Evolutionary conservation across 2,329 filamentous ascomycete species (phyloP).

Genomic region (Xylariaceae sp.): DNA sequence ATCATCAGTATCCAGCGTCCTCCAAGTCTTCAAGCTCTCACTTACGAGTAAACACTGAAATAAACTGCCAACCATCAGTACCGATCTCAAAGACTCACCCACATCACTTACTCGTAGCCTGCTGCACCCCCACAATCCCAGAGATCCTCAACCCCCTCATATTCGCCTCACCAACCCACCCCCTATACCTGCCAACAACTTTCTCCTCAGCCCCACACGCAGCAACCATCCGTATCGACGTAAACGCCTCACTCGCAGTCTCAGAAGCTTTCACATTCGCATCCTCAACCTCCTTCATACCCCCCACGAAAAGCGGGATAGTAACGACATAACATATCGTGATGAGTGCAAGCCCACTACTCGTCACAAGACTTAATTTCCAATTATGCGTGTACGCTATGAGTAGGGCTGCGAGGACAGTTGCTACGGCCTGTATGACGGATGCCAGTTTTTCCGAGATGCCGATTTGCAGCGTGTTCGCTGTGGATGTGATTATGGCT

Average conservation of each 20-base stretch:
- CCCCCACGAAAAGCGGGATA: conserved; percentile 52
- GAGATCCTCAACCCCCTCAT: conserved; percentile 27
- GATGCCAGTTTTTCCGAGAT: conserved; percentile 58
- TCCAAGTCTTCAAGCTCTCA: neutral
- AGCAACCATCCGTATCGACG: conserved; percentile 55
- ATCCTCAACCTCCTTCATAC: conserved; percentile 43
- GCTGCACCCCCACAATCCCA: conserved; percentile 28
- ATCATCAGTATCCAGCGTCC: conserved; percentile 8
- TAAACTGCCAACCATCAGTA: conserved; percentile 22
- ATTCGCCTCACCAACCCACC: conserved; percentile 50
- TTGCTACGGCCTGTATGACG: conserved; percentile 50
- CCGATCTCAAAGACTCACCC: neutral
- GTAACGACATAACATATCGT: conserved; percentile 44
- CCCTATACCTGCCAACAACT: conserved; percentile 47
- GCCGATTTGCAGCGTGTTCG: conserved; percentile 57
- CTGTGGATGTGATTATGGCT: conserved; percentile 57
- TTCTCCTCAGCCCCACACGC: conserved; percentile 56
- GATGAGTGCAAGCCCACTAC: conserved; percentile 54
- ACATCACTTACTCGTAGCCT: conserved; percentile 28
- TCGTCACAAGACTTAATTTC: conserved; percentile 54
- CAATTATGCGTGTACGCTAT: conserved; percentile 55
- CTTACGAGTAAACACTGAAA: conserved; percentile 31
- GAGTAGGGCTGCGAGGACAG: conserved; percentile 47
- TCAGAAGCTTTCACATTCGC: conserved; percentile 55
- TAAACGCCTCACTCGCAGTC: conserved; percentile 56